Base-by-base conservation (phyloP, 805 yeast genomes). In the Kodamaea restingae region DNA sequence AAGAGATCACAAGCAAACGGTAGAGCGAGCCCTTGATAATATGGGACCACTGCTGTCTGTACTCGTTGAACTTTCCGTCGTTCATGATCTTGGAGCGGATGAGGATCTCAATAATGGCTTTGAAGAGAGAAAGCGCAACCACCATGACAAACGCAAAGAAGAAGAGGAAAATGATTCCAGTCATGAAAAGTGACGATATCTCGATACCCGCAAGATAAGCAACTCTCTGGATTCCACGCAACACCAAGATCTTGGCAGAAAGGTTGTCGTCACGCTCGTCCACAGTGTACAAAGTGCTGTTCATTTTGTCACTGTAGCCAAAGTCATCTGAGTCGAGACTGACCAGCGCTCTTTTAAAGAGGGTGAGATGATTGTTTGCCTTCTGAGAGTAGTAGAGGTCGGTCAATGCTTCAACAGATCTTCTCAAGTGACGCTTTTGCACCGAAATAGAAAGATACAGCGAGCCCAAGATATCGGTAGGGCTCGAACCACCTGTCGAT, bases 211-310 rank as follows among this genome's bases (percentile, higher is more conserved):
- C 86, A 50, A 82, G 63, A 58, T 70, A 93, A 0, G 96, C 81
- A 5, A 91, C 96, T 65, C 98, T 81, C 61, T 88, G 87, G 44
- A 93, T 82, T 49, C 98, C 98, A 56, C 95, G 78, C 39, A 93
- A 66, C 27, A 91, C 81, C 52, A 93, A 70, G 31, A 88, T 87
- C 53, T 82, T 84, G 4, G 83, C 66, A 2, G 82, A 63, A 35
- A 83, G 61, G 29, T 73, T 66, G 2, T 74, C 58, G 43, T 76
- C 76, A 46, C 76, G 76, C 59, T 91, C 96, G 59, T 82, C 67
- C 7, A 82, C 76, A n/a, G 88, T 78, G 60, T 84, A 85, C 29
- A 83, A 52, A 3, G 60, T 46, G 2, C 73, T 49, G 48, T 73
- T 68, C 40, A 80, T 63, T 22, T 37, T 39, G 43, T 68, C 73